Conservation (phyloP, 208 protist genomes). For the Angomonas deanei region DNA sequence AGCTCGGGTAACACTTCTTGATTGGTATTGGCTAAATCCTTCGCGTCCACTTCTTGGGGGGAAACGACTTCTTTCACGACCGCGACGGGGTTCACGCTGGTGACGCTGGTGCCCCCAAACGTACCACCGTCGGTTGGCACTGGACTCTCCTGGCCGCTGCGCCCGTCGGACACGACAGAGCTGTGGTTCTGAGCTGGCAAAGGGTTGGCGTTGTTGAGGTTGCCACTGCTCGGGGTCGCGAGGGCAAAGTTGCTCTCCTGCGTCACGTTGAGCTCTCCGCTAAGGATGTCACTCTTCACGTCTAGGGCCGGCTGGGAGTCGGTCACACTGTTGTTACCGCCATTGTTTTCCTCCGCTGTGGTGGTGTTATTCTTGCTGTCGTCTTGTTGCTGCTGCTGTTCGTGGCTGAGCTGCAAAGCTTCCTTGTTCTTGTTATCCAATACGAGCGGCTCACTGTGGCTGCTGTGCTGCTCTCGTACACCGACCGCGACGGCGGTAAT, state of each 20-base stretch:
- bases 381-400: slow-evolving; percentile 8
- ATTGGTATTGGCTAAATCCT: neutral
- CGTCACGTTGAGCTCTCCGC: too few species aligned
- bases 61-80: neutral
- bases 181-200: too few species aligned
- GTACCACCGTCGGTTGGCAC: neutral
- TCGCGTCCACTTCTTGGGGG: neutral
- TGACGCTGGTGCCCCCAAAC: slow-evolving; percentile 3
- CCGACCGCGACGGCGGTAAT: slow-evolving; percentile 24
- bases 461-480: slow-evolving; percentile 17
- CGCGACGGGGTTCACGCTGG: neutral
- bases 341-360: neutral
- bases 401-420: neutral
- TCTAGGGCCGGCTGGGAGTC: neutral
- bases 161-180: too few species aligned
- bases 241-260: neutral
- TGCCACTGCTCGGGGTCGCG: neutral
- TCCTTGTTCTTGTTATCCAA: neutral
- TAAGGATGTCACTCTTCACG: neutral
- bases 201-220: neutral
- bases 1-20: neutral
- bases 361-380: slow-evolving; percentile 5
- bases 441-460: slow-evolving; percentile 1
- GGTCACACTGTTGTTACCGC: neutral
- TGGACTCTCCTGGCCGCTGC: neutral